phyloP scores from a whole-genome alignment of 1,139 yeast species.

The Yamadazyma dushanensis region DNA sequence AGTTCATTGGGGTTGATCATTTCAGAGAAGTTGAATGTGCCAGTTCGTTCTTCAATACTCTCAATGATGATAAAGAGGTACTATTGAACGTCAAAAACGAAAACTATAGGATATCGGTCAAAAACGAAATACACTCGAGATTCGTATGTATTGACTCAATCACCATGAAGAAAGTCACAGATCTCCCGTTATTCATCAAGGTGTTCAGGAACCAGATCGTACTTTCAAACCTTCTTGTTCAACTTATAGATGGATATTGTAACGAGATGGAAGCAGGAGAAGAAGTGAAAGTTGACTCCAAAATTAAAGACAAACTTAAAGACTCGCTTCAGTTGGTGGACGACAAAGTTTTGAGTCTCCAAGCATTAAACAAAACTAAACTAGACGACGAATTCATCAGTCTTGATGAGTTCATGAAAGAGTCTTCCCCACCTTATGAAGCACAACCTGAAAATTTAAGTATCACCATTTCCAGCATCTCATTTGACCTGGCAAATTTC shows the following conservation, averaged over 20 bases:
- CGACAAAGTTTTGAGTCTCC: conserved; percentile 40
- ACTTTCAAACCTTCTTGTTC: conserved; percentile 23
- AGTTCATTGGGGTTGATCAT: conserved; percentile 28
- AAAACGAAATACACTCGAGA: conserved; percentile 15
- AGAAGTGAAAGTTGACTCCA: conserved; percentile 16
- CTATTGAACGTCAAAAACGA: conserved; percentile 3
- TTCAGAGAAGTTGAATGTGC: conserved; percentile 11
- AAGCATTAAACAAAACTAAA: conserved; percentile 26
- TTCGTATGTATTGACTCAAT: conserved; percentile 25
- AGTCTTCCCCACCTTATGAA: conserved; percentile 5
- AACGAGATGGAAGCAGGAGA: conserved; percentile 3
- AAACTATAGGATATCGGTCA: conserved; percentile 7
- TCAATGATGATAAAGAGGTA: conserved; percentile 22
- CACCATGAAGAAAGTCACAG: conserved; percentile 23
- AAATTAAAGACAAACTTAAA: conserved; percentile 31
- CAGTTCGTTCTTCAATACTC: conserved; percentile 18
- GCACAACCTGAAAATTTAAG: conserved; percentile 15
- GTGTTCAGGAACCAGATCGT: conserved; percentile 34
- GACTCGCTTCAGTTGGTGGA: conserved; percentile 41
- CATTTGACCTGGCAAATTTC: conserved; percentile 20
- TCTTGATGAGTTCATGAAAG: conserved; percentile 16
- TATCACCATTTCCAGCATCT: conserved; percentile 27
- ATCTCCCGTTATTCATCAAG: conserved; percentile 27
- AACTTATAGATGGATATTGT: conserved; percentile 6
- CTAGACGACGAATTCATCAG: conserved; percentile 13